Evolutionary conservation across 1,139 yeast species (phyloP), one percentile per base, ranked within the genome.

Genomic region (Debaryomycetaceae sp.): DNA sequence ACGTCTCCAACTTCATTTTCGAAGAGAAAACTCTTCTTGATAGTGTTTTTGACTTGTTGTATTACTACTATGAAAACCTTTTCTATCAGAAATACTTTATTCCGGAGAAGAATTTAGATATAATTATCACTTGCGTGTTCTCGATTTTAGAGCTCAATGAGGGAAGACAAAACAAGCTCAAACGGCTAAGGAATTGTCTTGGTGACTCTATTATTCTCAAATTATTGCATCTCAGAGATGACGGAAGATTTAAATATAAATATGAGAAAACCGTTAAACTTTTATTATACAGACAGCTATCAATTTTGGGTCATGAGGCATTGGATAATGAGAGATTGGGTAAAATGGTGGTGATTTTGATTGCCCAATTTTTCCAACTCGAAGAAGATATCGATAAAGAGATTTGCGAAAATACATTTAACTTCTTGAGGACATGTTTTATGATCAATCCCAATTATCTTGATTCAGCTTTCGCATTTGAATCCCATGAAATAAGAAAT

Each of bases 261-360:
- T 53, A 60, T 38, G 57, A 60, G 24, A 60, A 57, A 6, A 45
- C 60, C 1, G 56, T 68, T 24, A 73, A 65, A 43, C 56, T 55
- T 39, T 43, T 75, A 43, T 64, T 79, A 34, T 78, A 76, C 47
- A 65, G 77, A 35, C 83, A 78, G 50, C 64, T 69, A 17, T 58
- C 68, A 1, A 56, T 76, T 9, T 66, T 78, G 45, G 60, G 63
- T 11, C 56, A 53, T 6, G 71, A 65, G 2, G 58, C 66, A 1
- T 51, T 76, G 24, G 58, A 60, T 34, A 59, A 59, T 43, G 63
- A 62, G 34, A 64, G 62, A 34, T 48, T 73, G 9, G 60, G 69
- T 1, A 61, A 63, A 34, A 46, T 75, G 5, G 51, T 76, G 6
- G 58, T 59, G 6, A 48, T 71, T 4, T 39, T 72, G 1, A 45